A percentile compares a stretch with the other conserved stretches of the same genome.
Evolutionary conservation across 805 yeast genomes (phyloP).

Genomic region (Monosporozyma yasuniensis): DNA sequence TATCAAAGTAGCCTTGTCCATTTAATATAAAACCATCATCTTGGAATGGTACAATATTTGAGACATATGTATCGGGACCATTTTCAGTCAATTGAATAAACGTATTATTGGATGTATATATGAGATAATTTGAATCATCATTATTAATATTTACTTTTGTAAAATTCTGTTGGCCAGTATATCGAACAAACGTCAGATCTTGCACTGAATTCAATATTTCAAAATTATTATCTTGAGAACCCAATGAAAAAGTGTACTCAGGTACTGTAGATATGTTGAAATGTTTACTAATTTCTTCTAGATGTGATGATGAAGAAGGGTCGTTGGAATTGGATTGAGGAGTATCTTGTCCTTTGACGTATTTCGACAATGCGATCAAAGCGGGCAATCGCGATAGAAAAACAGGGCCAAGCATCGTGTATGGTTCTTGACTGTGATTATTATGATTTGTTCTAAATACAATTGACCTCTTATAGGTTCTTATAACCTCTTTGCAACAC

Average conservation of each 20-base stretch:
- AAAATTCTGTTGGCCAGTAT: conserved; percentile 29
- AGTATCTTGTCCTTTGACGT: neutral
- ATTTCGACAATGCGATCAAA: neutral
- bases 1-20: conserved; percentile 25
- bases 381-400: neutral
- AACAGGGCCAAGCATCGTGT: neutral
- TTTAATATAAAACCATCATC: conserved; percentile 29
- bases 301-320: neutral
- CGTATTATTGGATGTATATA: conserved; percentile 23
- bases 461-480: neutral
- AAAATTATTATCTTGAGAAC: conserved; percentile 5
- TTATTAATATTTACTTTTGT: conserved; percentile 10
- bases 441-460: neutral
- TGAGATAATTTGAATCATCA: conserved; percentile 9
- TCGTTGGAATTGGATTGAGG: neutral
- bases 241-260: neutral
- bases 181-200: conserved; percentile 17
- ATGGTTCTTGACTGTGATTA: neutral
- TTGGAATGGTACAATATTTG: conserved; percentile 24
- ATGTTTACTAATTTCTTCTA: neutral
- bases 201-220: conserved; percentile 20
- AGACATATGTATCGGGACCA: conserved; percentile 10
- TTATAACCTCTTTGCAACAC: neutral
- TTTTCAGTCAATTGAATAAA: conserved; percentile 16
- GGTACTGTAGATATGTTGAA: neutral